phyloP scores from a whole-genome alignment of 2,329 filamentous ascomycete species.

The Colletotrichum liriopes region DNA sequence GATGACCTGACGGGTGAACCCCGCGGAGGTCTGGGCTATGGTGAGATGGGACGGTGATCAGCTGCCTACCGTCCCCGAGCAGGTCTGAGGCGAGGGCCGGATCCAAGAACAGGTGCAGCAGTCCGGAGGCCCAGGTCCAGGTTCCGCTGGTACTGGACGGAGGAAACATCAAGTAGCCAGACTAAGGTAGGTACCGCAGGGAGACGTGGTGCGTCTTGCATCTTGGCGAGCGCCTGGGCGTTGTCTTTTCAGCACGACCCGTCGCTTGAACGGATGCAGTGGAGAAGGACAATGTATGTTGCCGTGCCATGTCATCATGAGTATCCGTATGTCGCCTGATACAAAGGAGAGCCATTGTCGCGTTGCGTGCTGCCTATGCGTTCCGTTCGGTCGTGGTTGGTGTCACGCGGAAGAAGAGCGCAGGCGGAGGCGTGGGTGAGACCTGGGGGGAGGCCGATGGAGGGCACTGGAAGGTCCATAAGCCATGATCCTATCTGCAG shows the following conservation, averaged over 20 bases:
- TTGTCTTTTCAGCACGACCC: conserved; percentile 6
- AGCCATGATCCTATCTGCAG: neutral
- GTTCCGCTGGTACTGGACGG: neutral
- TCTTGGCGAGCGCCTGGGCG: conserved; percentile 2
- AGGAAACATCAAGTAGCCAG: neutral
- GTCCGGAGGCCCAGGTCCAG: conserved; percentile 13
- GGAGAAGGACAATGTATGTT: conserved; percentile 15
- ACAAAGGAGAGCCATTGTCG: conserved; percentile 29
- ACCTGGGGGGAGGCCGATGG: neutral
- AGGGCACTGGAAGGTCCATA: neutral
- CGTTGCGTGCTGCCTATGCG: conserved; percentile 15
- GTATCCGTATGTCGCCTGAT: conserved; percentile 4
- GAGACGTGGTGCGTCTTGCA: neutral
- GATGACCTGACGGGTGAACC: conserved; percentile 7
- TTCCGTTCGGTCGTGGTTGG: conserved; percentile 17
- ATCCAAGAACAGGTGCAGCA: conserved; percentile 31
- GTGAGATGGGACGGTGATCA: conserved; percentile 27
- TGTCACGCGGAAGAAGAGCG: conserved; percentile 23
- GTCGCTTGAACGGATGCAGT: conserved; percentile 15
- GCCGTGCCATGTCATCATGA: conserved; percentile 30
- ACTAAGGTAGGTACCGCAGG: conserved; percentile 13
- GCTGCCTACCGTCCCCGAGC: conserved; percentile 9
- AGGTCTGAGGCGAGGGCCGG: conserved; percentile 36
- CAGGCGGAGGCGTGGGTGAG: conserved; percentile 10
- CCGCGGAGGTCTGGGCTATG: conserved; percentile 23